A percentile compares a stretch with the other conserved stretches of the same genome.
These are phyloP conservation scores for Irpex sp. DNA, from an alignment of 1,284 basidiomycete species.

Conservation along the genomic window DNA sequence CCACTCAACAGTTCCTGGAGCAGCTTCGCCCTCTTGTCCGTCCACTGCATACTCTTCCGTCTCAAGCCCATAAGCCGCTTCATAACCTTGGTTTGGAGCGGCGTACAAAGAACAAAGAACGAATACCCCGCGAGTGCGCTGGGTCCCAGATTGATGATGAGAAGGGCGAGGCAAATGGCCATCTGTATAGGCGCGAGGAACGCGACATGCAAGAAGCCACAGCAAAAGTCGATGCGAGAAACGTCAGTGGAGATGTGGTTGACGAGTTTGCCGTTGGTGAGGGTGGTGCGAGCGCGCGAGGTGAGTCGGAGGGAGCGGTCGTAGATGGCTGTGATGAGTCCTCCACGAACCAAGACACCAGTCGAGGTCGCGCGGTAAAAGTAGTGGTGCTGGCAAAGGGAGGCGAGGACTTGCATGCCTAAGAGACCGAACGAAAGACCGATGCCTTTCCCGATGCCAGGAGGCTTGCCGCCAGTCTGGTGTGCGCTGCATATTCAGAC, in stretches of 20 bases:
- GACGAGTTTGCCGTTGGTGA: slow-evolving; percentile 84
- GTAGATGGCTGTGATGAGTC: slow-evolving; percentile 89
- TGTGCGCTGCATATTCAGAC: slow-evolving; percentile 33
- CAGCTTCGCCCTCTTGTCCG: slow-evolving; percentile 82
- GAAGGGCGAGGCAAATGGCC: slow-evolving; percentile 64
- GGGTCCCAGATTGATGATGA: slow-evolving; percentile 72
- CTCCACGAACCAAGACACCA: slow-evolving; percentile 82
- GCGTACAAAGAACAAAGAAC: slow-evolving; percentile 68
- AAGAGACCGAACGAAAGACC: slow-evolving; percentile 75
- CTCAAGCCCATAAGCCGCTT: slow-evolving; percentile 71
- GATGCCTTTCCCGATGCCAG: slow-evolving; percentile 68
- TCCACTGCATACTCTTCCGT: slow-evolving; percentile 84
- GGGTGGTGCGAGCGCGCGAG: slow-evolving; percentile 76
- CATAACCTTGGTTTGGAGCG: slow-evolving; percentile 72
- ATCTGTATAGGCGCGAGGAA: slow-evolving; percentile 78
- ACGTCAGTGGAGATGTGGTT: slow-evolving; percentile 95
- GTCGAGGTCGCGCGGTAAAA: slow-evolving; percentile 71
- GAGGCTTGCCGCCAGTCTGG: slow-evolving; percentile 39
- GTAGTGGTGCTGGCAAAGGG: slow-evolving; percentile 77
- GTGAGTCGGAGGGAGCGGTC: slow-evolving; percentile 75
- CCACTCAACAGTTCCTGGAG: slow-evolving; percentile 83
- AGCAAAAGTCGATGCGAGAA: slow-evolving; percentile 87
- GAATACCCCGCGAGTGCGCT: slow-evolving; percentile 83
- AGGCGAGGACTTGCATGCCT: slow-evolving; percentile 64
- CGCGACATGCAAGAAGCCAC: slow-evolving; percentile 78